A percentile compares a stretch with the other conserved stretches of the same genome.
phyloP scores from a whole-genome alignment of 1,284 basidiomycete genomes.

The Moesziomyces parantarcticus region DNA sequence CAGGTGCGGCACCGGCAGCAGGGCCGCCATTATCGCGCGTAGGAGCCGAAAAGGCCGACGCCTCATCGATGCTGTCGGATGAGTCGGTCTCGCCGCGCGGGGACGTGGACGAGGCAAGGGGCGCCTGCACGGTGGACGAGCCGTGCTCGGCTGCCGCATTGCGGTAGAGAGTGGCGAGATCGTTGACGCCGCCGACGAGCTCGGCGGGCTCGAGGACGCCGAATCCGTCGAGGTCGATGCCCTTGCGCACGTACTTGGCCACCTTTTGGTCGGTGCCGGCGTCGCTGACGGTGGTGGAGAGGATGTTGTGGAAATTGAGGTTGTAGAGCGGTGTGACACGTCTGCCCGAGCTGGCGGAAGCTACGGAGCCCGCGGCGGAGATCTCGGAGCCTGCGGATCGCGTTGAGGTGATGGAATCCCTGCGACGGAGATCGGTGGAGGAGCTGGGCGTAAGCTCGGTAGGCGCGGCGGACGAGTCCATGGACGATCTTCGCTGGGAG shows the following conservation, averaged over 20 bases:
- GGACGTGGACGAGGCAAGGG: constrained; percentile 11
- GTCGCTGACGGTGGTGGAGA: constrained; percentile 88
- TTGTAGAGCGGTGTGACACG: constrained; percentile 94
- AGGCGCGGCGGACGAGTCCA: constrained; percentile 24
- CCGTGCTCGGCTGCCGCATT: constrained; percentile 6
- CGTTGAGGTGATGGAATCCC: constrained; percentile 46
- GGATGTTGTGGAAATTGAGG: constrained; percentile 88
- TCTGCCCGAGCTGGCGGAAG: constrained; percentile 68
- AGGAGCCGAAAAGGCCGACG: constrained; percentile 33
- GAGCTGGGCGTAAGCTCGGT: constrained; percentile 9
- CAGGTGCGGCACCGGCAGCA: constrained; percentile 5
- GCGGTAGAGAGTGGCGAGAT: constrained; percentile 34
- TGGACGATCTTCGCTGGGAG: constrained; percentile 26
- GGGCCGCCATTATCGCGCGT: constrained; percentile 8
- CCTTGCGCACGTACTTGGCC: constrained; percentile 85
- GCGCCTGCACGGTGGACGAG: constrained; percentile 12
- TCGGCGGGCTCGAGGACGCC: constrained; percentile 67
- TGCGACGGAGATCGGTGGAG: constrained; percentile 32
- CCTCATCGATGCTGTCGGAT: constrained; percentile 23
- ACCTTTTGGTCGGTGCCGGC: constrained; percentile 94
- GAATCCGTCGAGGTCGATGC: constrained; percentile 70
- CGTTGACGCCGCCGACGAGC: constrained; percentile 51
- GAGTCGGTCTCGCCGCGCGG: constrained; percentile 23
- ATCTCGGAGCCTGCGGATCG: constrained; percentile 38
- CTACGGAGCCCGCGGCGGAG: constrained; percentile 31